phyloP scores from a whole-genome alignment of 2,329 filamentous ascomycete genomes.

The Zalaria obscura region DNA sequence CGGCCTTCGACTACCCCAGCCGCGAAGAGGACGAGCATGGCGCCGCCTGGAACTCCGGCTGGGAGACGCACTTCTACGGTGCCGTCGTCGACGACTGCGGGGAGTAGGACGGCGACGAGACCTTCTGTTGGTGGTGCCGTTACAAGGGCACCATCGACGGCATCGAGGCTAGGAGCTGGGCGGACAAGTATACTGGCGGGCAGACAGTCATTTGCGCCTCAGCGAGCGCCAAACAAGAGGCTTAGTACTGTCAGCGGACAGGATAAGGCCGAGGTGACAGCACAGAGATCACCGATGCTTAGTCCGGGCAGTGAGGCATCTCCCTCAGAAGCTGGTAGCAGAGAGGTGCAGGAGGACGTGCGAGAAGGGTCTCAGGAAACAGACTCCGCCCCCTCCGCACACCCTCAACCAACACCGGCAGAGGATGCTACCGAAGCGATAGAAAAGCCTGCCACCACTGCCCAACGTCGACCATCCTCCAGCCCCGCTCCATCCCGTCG shows the following conservation, averaged over 20 bases:
- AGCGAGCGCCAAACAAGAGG: neutral
- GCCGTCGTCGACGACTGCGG: constrained; percentile 14
- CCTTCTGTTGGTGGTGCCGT: constrained; percentile 5
- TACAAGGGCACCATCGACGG: neutral
- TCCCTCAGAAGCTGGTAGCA: neutral
- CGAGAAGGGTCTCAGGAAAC: neutral
- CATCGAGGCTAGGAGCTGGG: neutral
- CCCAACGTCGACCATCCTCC: constrained; percentile 4
- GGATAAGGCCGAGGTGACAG: neutral
- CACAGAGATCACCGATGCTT: neutral
- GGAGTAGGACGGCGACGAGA: constrained; percentile 18
- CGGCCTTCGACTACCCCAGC: constrained; percentile 24
- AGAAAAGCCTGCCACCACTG: neutral
- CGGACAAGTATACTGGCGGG: neutral
- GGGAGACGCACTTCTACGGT: constrained; percentile 16
- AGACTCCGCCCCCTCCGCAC: no score
- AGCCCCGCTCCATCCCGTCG: constrained; percentile 13
- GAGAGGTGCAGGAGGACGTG: neutral
- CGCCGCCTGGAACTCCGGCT: constrained; percentile 20
- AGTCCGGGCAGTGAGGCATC: neutral
- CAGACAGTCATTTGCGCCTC: constrained; percentile 1
- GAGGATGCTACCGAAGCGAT: neutral
- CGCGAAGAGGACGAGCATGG: constrained; percentile 42
- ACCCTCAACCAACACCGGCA: no score
- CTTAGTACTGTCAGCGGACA: neutral